Evolutionary conservation across 2,329 filamentous ascomycete species (phyloP).

Genomic region (Penicillium brevicompactum): DNA sequence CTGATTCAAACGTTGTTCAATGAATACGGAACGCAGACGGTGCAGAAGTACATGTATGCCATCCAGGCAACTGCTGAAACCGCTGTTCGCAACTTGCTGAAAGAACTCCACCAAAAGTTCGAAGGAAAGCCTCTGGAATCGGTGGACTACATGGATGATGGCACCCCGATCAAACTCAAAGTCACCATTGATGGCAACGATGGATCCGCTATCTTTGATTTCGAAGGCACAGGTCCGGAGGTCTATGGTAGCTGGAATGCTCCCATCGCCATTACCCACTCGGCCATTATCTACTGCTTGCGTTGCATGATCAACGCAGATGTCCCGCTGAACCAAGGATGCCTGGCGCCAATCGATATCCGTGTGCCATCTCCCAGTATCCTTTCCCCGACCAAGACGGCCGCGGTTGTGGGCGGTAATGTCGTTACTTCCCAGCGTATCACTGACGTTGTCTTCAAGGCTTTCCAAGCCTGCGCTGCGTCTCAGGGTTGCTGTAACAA

Average conservation of each 20-base stretch:
- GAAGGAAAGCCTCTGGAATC: conserved; percentile 71
- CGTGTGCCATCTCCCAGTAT: conserved; percentile 69
- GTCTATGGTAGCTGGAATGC: conserved; percentile 81
- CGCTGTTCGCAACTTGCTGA: conserved; percentile 73
- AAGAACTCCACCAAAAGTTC: conserved; percentile 69
- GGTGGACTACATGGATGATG: conserved; percentile 85
- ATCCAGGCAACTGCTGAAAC: conserved; percentile 81
- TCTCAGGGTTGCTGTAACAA: conserved; percentile 83
- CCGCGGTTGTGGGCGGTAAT: conserved; percentile 82
- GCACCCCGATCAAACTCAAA: conserved; percentile 73
- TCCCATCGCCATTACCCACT: conserved; percentile 78
- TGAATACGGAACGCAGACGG: conserved; percentile 75
- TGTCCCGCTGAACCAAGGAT: conserved; percentile 86
- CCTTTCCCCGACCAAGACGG: conserved; percentile 72
- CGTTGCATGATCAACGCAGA: conserved; percentile 78
- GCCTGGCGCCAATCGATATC: conserved; percentile 74
- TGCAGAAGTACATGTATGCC: conserved; percentile 80
- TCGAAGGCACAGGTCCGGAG: conserved; percentile 75
- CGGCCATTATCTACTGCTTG: conserved; percentile 83
- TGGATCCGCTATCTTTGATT: conserved; percentile 77
- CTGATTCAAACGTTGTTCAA: conserved; percentile 73
- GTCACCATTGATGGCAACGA: conserved; percentile 73
- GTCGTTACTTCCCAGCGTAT: conserved; percentile 78
- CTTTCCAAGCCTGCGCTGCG: conserved; percentile 77
- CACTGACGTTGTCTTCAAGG: conserved; percentile 79